Evolutionary conservation across 805 yeast species (phyloP).

Genomic region (Myxozyma melibiosi): DNA sequence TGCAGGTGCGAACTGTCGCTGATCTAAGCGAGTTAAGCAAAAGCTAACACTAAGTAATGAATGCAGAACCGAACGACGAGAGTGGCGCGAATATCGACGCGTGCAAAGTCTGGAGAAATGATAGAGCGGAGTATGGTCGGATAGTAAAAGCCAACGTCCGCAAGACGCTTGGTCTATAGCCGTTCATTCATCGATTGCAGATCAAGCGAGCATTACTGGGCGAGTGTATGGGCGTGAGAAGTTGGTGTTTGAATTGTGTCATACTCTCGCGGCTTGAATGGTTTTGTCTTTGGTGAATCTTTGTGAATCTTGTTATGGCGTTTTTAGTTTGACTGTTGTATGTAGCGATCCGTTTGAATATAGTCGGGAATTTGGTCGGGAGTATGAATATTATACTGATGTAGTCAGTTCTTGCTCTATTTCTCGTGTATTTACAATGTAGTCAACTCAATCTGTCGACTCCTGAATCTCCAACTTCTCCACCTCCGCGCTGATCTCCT

Average conservation of each 20-base stretch:
- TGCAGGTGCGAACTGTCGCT: slow-evolving; percentile 48
- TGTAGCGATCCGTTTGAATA: no score
- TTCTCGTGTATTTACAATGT: neutral
- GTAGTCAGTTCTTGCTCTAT: neutral
- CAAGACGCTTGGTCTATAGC: slow-evolving; percentile 66
- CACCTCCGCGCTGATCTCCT: slow-evolving; percentile 3
- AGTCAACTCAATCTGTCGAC: neutral
- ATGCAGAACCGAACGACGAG: slow-evolving; percentile 83
- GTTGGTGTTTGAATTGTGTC: neutral
- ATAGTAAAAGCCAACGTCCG: slow-evolving; percentile 69
- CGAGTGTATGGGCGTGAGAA: neutral
- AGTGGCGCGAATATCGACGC: slow-evolving; percentile 89
- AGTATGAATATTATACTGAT: no score
- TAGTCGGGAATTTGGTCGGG: no score
- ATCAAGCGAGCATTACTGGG: neutral
- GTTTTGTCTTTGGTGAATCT: neutral
- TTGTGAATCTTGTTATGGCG: neutral
- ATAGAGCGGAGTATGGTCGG: slow-evolving; percentile 65
- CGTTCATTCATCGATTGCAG: neutral
- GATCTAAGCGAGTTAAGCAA: neutral
- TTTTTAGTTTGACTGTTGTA: no score
- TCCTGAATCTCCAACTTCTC: slow-evolving; percentile 13
- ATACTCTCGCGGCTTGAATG: neutral
- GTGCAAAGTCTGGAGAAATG: slow-evolving; percentile 87
- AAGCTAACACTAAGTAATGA: neutral